Evolutionary conservation across 2,329 filamentous ascomycete species (phyloP), one percentile per base, ranked within the genome.

Genomic region (Penicillium sp.): DNA sequence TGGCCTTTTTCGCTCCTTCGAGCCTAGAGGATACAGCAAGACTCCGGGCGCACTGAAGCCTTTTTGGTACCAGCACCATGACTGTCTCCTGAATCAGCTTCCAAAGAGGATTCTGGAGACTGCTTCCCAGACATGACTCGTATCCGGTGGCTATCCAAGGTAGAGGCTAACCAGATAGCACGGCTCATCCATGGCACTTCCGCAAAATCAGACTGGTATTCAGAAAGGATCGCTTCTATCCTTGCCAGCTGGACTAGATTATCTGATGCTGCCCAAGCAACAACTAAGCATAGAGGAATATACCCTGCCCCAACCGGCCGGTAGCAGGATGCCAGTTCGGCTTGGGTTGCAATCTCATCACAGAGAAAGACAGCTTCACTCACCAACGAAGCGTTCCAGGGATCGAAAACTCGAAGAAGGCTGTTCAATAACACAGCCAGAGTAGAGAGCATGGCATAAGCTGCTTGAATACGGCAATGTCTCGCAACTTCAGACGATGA

Each of bases 201-300:
- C 4, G 52, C 51, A 40, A 59, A 63, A 22, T 61, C 57, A 5
- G 53, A 45, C 33, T 60, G 55, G 40, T 63, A 63, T 4, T 55
- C 53, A 3, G 31, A 31, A 32, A 61, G 15, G n/a, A 57, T 46
- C 8, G 29, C 29, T 19, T 58, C 47, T 19, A 61, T 47, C 2
- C 44, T 49, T 6, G 35, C 35, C 29, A 52, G 24, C 40, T 58
- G 52, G 3, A 41, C 17, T 9, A 35, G 17, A 42, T 63, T 52
- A n/a, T 53, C 45, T 3, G 53, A 45, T 7, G 49, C 48, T 9
- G 55, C 45, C 54, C 59, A 58, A 6, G 57, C 53, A 32, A 57
- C 49, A 4, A 56, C 48, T 2, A 63, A 50, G 40, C 53, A 59
- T 5, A 57, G 33, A 3, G 55, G 53, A 33, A 57, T 51, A 24